These are phyloP conservation scores for Przewalskia tangutica DNA, from an alignment of 257 asterid genomes.

Conservation along the genomic window DNA sequence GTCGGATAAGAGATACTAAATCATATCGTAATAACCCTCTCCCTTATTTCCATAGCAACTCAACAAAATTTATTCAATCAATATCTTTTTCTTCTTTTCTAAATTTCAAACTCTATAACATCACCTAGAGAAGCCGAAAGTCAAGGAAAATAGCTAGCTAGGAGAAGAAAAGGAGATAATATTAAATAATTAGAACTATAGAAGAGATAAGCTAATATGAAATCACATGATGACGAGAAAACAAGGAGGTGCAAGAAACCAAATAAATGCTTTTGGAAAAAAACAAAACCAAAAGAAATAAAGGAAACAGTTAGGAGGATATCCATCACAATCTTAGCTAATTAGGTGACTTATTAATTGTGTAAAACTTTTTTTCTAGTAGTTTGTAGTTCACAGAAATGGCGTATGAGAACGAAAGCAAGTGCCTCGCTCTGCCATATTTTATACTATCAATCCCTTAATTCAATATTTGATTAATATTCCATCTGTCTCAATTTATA, in stretches of 20 bases:
- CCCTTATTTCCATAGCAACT: background rate
- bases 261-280: background rate
- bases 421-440: background rate
- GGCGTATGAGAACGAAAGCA: background rate
- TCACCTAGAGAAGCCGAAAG: background rate
- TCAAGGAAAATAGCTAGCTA: background rate
- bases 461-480: background rate
- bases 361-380: background rate
- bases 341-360: constrained; percentile 2
- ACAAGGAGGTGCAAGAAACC: background rate
- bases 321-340: constrained; percentile 3
- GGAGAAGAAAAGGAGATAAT: background rate
- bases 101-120: background rate
- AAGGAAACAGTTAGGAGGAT: background rate
- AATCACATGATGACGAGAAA: background rate
- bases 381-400: background rate
- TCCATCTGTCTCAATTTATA: too few species aligned
- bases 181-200: background rate
- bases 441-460: too few species aligned
- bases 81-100: background rate
- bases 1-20: too few species aligned
- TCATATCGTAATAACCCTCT: background rate
- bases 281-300: background rate
- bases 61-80: background rate
- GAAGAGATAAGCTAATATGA: background rate